phyloP scores from a whole-genome alignment of 352 stramenopile genomes.

The Albugo candida region DNA sequence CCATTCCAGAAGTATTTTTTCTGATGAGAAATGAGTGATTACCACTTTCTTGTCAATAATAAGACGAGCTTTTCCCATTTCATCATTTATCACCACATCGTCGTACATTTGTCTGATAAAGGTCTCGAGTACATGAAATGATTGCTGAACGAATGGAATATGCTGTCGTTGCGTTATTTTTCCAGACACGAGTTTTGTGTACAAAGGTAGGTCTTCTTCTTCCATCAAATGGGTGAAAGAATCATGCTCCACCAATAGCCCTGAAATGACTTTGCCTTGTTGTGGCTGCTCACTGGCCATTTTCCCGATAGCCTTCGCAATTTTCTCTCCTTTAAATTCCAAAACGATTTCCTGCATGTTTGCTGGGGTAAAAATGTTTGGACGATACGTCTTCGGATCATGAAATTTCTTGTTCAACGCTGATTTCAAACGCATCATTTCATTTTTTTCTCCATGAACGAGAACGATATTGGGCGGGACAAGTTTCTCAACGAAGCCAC shows the following conservation, averaged over 20 bases:
- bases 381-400: constrained; percentile 69
- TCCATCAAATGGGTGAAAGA: constrained; percentile 72
- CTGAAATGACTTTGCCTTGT: constrained; percentile 56
- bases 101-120: constrained; percentile 78
- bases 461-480: constrained; percentile 88
- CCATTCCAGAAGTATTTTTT: constrained; percentile 64
- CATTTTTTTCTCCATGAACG: constrained; percentile 94
- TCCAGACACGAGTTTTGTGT: constrained; percentile 66
- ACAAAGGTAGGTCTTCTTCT: constrained; percentile 68
- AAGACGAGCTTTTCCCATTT: constrained; percentile 19
- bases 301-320: constrained; percentile 67
- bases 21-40: constrained; percentile 19
- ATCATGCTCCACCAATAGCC: constrained; percentile 70
- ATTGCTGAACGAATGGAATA: constrained; percentile 58
- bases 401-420: constrained; percentile 82
- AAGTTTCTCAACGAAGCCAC: constrained; percentile 89
- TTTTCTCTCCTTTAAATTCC: constrained; percentile 78
- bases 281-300: constrained; percentile 53
- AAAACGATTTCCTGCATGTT: constrained; percentile 80
- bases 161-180: constrained; percentile 74
- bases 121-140: constrained; percentile 55
- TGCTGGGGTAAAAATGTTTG: constrained; percentile 59
- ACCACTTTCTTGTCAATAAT: constrained; percentile 54
- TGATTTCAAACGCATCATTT: constrained; percentile 93
- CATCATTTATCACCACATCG: constrained; percentile 24